Base-by-base conservation (phyloP, 208 protist genomes). In the Trypanosoma vivax region DNA sequence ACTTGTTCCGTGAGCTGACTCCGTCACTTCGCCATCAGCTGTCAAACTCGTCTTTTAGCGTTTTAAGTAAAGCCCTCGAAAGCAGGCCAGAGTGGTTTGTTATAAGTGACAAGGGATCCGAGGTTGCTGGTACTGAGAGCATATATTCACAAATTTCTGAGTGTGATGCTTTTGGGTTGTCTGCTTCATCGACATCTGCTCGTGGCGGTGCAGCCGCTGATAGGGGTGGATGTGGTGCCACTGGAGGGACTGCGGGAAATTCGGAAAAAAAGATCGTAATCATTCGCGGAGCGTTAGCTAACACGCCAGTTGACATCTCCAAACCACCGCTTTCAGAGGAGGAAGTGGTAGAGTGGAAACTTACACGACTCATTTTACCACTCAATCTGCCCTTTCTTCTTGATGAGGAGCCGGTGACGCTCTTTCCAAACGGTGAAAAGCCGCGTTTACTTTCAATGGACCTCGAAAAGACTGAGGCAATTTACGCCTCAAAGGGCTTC, bases 401-500 rank as follows among this genome's bases (percentile, higher is more conserved):
- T 4, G 45, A 60, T 11, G 10, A 29, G 25, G 72, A 80, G 14
- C 54, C 69, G 9, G 46, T 63, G 5, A 71, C 71, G 10, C 59
- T 70, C 27, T 64, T 89, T 28, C 66, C 69, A 40, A 7, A 42
- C 31, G 30, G 38, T 50, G 35, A 48, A 28, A 58, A 57, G 18
- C 55, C 63, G 14, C 52, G 34, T 13, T 73, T 57, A 25, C 65
- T 94, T 7, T 74, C 76, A 0, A 50, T 68, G 0, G 64, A 87
- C 19, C 68, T 94, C 54, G 65, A 53, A 16, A 60, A 68, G n/a
- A 13, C 86, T 2, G 87, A 94, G 33, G 38, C 54, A 11, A 0
- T 83, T 10, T 88, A 83, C 50, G 73, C 72, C 1, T 59, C 78
- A 27, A 85, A 79, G 30, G 87, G 87, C 9, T 64, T 70, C 23